Base-by-base conservation (phyloP, 306 rosid genomes). In the Lathyrus tuberosus region DNA sequence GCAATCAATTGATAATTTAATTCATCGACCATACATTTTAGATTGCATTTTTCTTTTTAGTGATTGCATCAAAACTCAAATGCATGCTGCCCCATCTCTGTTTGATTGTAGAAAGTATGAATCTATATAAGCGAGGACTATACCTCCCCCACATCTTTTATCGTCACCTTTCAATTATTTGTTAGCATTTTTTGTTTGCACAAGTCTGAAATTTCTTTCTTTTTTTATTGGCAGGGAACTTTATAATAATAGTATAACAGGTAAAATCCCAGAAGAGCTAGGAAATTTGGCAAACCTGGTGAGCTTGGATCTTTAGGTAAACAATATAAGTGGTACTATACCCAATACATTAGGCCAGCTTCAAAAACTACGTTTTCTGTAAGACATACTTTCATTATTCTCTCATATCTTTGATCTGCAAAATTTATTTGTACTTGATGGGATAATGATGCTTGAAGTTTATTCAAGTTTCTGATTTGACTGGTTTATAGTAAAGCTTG, bases 231-330 rank as follows among this genome's bases (percentile, higher is more conserved):
- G 53, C 91, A 90, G 94, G 90, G 95, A 88, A 74, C 95, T 88
- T 74, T 88, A 87, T 74, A 86, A 91, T 54, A 88, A 90, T 66
- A 79, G 78, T 52, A 84, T 90, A 79, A 76, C 67, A 52, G 92
- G 96, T 67, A 83, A 10, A 76, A 81, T 90, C 74, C 96, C 95
- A 1, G 83, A 78, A 0, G 95, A 90, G 86, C 91, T 90, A 43
- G 96, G 96, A 59, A 78, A 78, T 74, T 79, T 90, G 82, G 62
- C 84, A 74, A 76, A 83, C 81, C 84, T 90, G 90, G 91, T 90
- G 79, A 90, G 96, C 87, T 84, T 90, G 92, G 96, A 90, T 90
- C 96, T 90, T 78, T 90, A 87, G 84, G 68, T 81, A 88, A 90
- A 90, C 85, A 6, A 0, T 0, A 78, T 88, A 74, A 62, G 0